Evolutionary conservation across 495 filamentous ascomycete genomes (phyloP).

Genomic region (Daldinia vernicosa): DNA sequence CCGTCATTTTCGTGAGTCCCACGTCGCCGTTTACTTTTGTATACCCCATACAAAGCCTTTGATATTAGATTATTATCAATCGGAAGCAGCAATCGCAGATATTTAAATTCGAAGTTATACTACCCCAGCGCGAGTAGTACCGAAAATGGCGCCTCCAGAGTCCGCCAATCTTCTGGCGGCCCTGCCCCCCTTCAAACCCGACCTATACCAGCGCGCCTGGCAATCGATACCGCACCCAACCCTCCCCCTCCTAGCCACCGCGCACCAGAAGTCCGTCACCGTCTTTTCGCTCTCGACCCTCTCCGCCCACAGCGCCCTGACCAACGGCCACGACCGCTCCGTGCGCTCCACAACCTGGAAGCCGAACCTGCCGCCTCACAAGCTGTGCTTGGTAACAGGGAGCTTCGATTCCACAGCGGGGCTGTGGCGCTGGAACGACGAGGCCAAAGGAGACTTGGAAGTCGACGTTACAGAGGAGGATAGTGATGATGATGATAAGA

Average conservation of each 20-base stretch:
- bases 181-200: slow-evolving; percentile 65
- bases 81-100: neutral
- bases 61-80: neutral
- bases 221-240: slow-evolving; percentile 83
- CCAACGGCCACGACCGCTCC: slow-evolving; percentile 88
- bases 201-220: slow-evolving; percentile 87
- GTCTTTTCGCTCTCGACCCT: slow-evolving; percentile 87
- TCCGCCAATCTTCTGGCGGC: slow-evolving; percentile 35
- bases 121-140: neutral
- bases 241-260: slow-evolving; percentile 87
- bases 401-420: slow-evolving; percentile 91
- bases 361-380: slow-evolving; percentile 65
- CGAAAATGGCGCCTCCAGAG: slow-evolving; percentile 1
- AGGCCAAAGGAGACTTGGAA: slow-evolving; percentile 36
- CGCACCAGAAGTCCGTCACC: slow-evolving; percentile 83
- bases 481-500: slow-evolving; percentile 35
- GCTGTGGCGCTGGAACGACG: slow-evolving; percentile 79
- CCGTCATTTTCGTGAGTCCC: neutral
- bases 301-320: slow-evolving; percentile 76
- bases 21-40: neutral
- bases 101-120: neutral
- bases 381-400: slow-evolving; percentile 85
- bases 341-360: slow-evolving; percentile 87
- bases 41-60: neutral
- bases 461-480: slow-evolving; percentile 41